Evolutionary conservation across 768 basidiomycete genomes (phyloP).

Genomic region (Amyloporia xantha): DNA sequence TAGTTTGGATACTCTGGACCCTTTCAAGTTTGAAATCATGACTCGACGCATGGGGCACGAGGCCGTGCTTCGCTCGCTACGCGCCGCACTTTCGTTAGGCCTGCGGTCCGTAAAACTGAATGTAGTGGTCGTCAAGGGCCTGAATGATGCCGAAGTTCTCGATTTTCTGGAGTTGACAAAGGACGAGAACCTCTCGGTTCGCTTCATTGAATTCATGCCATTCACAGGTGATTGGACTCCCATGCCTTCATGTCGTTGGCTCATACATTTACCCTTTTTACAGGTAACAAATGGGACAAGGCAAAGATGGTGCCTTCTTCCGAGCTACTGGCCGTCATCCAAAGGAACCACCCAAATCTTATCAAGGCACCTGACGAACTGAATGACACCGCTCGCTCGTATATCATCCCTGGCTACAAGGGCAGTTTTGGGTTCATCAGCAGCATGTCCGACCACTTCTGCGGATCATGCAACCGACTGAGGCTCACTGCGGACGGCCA

Average conservation of each 20-base stretch:
- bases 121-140: constrained; percentile 72
- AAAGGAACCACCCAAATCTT: constrained; percentile 40
- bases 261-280: background rate
- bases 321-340: constrained; percentile 50
- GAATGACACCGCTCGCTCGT: constrained; percentile 79
- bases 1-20: constrained; percentile 81
- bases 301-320: constrained; percentile 76
- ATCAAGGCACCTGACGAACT: constrained; percentile 54
- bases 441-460: constrained; percentile 93
- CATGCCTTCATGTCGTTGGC: background rate
- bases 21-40: constrained; percentile 84
- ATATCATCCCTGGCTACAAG: constrained; percentile 60
- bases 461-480: constrained; percentile 76
- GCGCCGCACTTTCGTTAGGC: constrained; percentile 50
- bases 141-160: constrained; percentile 76
- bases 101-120: constrained; percentile 72
- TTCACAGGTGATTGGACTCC: constrained; percentile 57
- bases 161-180: constrained; percentile 77
- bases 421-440: constrained; percentile 85
- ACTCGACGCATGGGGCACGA: constrained; percentile 73
- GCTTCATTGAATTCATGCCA: constrained; percentile 95
- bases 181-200: constrained; percentile 55
- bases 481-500: constrained; percentile 87
- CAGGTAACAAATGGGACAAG: constrained; percentile 84
- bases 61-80: constrained; percentile 62